Evolutionary conservation across 139 green algal species (phyloP), one percentile per base, ranked within the genome.

Genomic region (Edaphochlamys debaryana): DNA sequence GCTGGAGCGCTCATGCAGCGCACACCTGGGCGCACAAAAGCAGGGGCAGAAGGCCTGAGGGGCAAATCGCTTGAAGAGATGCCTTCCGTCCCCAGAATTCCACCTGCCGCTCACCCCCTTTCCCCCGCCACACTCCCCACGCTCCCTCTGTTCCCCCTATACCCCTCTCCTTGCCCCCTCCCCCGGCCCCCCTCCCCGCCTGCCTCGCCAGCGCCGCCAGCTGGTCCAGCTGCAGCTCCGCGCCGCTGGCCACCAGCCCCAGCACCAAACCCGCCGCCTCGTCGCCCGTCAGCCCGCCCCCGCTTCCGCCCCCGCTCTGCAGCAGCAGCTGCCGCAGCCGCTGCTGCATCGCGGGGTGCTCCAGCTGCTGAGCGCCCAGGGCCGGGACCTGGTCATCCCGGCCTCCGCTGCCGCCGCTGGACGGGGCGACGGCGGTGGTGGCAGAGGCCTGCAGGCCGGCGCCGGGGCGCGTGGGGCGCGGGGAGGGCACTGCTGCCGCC

Each of bases 171-270:
- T 2, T 25, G 3, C 40, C 38, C 3, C 8, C 36, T 22, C 11
- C 23, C 50, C 50, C 3, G 4, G 3, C 71, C 48, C 71, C 71
- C 19, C 50, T 20, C 70, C 45, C 9, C n/a, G 38, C 38, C 38
- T 22, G 69, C 73, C 54, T 69, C 2, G 54, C 22, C 54, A 80
- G 73, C 37, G 73, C 73, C 36, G 58, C 54, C 36, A 80, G 3
- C 56, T 56, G 37, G 56, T 80, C 73, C 29, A 45, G 4, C 37
- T 40, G 9, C 56, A 80, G 9, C 36, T 29, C 0, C 5, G 32
- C 1, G 36, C 73, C 54, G 52, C 73, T 80, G 19, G 3, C 73
- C 56, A 69, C 56, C 56, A 80, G 54, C 54, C 73, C 38, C 73
- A 69, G 54, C 52, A 80, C 40, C 73, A 69, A 29, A 5, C 27